These are phyloP conservation scores for Uronychia binucleata DNA, from an alignment of 73 alveolate genomes.

Conservation along the genomic window DNA sequence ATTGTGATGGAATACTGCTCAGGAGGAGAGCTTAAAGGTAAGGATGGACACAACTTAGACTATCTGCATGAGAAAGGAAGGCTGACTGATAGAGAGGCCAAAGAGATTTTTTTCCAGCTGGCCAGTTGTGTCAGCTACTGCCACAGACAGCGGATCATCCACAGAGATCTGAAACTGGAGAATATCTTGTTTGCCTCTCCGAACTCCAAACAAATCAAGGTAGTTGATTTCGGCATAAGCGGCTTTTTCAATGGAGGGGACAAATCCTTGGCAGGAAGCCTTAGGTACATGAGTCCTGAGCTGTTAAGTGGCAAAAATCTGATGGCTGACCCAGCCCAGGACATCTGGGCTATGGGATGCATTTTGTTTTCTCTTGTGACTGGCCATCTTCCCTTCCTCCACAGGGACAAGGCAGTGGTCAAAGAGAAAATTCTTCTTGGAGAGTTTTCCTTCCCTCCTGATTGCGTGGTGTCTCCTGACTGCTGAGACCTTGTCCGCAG, in stretches of 20 bases:
- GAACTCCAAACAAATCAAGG: constrained; percentile 44
- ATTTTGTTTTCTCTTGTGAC: constrained; percentile 5
- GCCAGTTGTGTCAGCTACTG: constrained; percentile 21
- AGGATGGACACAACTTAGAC: constrained; percentile 40
- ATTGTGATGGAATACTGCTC: constrained; percentile 65
- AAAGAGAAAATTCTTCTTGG: constrained; percentile 26
- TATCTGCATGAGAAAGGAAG: constrained; percentile 22
- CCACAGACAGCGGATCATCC: constrained; percentile 26
- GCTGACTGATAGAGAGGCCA: constrained; percentile 59
- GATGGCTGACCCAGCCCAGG: constrained; percentile 24
- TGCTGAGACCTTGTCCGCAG: constrained; percentile 17
- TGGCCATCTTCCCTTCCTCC: neutral
- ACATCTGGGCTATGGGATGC: constrained; percentile 8
- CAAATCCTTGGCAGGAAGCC: neutral
- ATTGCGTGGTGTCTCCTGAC: neutral
- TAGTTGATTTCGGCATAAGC: constrained; percentile 49
- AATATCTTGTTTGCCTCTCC: constrained; percentile 38
- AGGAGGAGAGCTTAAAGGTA: constrained; percentile 69
- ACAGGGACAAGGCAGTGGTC: neutral
- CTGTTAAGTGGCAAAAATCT: neutral
- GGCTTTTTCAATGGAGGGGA: constrained; percentile 12
- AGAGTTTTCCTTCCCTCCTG: constrained; percentile 23
- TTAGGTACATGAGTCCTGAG: constrained; percentile 35
- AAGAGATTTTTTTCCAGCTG: constrained; percentile 32
- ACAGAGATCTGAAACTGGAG: constrained; percentile 32